Conservation (phyloP, 352 stramenopile genomes). For the Phytophthora sansomeana region DNA sequence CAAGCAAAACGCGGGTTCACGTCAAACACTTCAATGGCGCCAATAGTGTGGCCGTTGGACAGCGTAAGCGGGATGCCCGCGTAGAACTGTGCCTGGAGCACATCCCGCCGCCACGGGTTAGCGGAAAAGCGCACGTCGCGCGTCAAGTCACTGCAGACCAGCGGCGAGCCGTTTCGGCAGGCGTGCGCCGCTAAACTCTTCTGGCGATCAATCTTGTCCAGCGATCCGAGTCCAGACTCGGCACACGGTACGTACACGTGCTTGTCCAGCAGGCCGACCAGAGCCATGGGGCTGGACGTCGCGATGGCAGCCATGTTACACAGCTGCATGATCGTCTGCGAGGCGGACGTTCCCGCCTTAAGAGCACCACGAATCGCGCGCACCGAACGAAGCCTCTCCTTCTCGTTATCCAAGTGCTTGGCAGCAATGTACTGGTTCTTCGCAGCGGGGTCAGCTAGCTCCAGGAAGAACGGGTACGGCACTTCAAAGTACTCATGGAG, state of each 20-base stretch:
- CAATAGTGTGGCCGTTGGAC: slow-evolving; percentile 81
- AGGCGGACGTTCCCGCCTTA: slow-evolving; percentile 39
- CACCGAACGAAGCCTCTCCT: slow-evolving; percentile 69
- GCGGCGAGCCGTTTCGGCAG: slow-evolving; percentile 70
- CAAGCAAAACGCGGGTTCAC: slow-evolving; percentile 62
- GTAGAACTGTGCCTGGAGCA: slow-evolving; percentile 70
- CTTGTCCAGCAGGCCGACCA: slow-evolving; percentile 76
- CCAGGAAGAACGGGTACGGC: slow-evolving; percentile 74
- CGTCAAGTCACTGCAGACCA: slow-evolving; percentile 83
- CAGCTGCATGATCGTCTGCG: slow-evolving; percentile 72
- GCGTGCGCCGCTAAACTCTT: slow-evolving; percentile 75
- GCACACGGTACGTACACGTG: slow-evolving; percentile 76
- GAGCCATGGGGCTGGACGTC: slow-evolving; percentile 67
- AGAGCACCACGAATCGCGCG: slow-evolving; percentile 56
- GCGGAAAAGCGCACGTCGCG: slow-evolving; percentile 77
- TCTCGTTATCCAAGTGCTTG: slow-evolving; percentile 76
- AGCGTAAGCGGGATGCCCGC: slow-evolving; percentile 86
- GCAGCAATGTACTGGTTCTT: slow-evolving; percentile 70
- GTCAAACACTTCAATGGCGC: slow-evolving; percentile 84
- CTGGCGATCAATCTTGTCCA: slow-evolving; percentile 62
- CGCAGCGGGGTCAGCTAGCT: slow-evolving; percentile 54
- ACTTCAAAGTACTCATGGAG: slow-evolving; percentile 75
- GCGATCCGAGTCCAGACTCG: slow-evolving; percentile 46
- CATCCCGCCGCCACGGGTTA: slow-evolving; percentile 77
- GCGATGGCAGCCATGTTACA: slow-evolving; percentile 86